phyloP scores from a whole-genome alignment of 805 yeast genomes.

The Candida caryicola region DNA sequence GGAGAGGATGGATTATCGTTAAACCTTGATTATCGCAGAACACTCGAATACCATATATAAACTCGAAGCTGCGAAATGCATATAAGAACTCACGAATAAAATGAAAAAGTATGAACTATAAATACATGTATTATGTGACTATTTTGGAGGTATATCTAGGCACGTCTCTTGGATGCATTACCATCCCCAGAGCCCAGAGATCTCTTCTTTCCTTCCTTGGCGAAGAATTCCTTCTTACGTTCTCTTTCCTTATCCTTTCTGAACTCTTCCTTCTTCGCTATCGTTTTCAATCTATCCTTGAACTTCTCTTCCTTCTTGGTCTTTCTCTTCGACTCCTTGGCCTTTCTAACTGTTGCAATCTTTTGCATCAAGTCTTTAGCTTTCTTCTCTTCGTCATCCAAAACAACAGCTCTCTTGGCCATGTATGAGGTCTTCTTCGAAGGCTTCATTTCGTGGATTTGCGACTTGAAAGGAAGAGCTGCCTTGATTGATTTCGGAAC shows the following conservation, averaged over 20 bases:
- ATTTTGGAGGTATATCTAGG: constrained; percentile 1
- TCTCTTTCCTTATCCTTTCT: constrained; percentile 75
- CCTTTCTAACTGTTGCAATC: constrained; percentile 78
- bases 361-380: constrained; percentile 86
- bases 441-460: constrained; percentile 83
- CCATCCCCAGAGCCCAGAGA: constrained; percentile 33
- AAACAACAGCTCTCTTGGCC: constrained; percentile 88
- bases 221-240: constrained; percentile 83
- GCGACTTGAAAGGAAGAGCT: constrained; percentile 87
- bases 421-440: constrained; percentile 78
- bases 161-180: constrained; percentile 16
- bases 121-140: background rate
- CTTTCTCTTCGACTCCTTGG: constrained; percentile 75
- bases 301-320: constrained; percentile 74
- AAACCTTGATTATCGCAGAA: constrained; percentile 22
- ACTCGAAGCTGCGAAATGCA: no score
- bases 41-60: constrained; percentile 32
- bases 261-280: constrained; percentile 70
- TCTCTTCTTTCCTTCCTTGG: constrained; percentile 67
- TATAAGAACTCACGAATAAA: no score
- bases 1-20: constrained; percentile 31
- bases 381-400: constrained; percentile 90
- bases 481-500: constrained; percentile 79
- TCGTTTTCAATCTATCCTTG: constrained; percentile 67
- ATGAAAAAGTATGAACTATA: no score